Conservation (phyloP, 257 asterid genomes). For the Primulina huaijiensis region DNA sequence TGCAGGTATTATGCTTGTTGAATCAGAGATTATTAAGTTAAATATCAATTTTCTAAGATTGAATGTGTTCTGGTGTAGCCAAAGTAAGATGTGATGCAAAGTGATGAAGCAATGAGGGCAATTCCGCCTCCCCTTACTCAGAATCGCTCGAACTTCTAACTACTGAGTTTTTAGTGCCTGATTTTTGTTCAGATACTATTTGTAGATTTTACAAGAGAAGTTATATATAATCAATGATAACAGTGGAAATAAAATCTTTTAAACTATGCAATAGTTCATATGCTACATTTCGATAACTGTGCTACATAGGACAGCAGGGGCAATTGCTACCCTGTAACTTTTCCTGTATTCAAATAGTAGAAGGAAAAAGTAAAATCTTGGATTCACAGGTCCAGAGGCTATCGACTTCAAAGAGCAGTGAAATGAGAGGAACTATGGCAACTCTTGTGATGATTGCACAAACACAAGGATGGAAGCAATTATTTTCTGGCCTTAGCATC, state of each 20-base stretch:
- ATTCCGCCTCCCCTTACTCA: background rate
- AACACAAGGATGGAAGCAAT: conserved; percentile 81
- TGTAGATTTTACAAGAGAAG: background rate
- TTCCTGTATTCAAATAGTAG: no score
- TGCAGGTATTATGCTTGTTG: conserved; percentile 65
- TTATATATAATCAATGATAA: background rate
- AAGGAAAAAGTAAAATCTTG: background rate
- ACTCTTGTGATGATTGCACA: conserved; percentile 55
- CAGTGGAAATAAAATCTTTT: no score
- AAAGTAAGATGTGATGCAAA: no score
- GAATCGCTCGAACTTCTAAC: background rate
- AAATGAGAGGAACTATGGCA: conserved; percentile 56
- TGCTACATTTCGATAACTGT: background rate
- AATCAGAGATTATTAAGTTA: background rate
- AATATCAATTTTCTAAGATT: background rate
- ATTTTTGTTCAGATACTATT: no score
- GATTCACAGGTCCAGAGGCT: conserved; percentile 56
- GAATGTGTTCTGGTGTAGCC: no score
- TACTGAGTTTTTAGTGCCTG: no score
- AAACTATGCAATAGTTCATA: background rate
- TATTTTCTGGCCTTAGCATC: conserved; percentile 93
- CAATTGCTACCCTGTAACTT: background rate
- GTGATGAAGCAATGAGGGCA: background rate
- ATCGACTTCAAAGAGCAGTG: conserved; percentile 36
- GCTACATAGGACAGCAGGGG: background rate